These are phyloP conservation scores for Funneliformis caledonium DNA, from an alignment of 371 early-diverging fungal species.

Conservation along the genomic window DNA sequence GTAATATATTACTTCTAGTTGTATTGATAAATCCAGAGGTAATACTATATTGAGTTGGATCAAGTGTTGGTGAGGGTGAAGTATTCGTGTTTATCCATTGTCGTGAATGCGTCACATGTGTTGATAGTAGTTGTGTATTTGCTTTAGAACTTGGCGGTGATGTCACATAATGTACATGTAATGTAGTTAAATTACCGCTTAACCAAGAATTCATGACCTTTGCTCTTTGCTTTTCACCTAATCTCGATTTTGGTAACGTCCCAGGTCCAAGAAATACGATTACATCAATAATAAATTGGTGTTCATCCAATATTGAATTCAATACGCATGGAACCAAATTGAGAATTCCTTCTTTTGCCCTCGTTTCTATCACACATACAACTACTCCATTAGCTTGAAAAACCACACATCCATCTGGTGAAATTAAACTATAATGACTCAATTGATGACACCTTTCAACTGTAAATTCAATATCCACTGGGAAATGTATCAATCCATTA, in stretches of 20 bases:
- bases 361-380: constrained; percentile 59
- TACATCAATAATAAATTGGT: constrained; percentile 74
- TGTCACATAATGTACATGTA: constrained; percentile 31
- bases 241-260: constrained; percentile 63
- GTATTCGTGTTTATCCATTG: neutral
- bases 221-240: constrained; percentile 65
- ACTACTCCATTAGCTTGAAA: constrained; percentile 60
- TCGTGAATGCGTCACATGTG: neutral
- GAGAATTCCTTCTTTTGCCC: constrained; percentile 55
- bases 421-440: constrained; percentile 52
- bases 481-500: constrained; percentile 74
- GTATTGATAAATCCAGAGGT: neutral
- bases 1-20: neutral
- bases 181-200: neutral
- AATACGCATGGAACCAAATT: constrained; percentile 65
- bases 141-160: neutral
- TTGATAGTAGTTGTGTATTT: neutral
- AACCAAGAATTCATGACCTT: constrained; percentile 43
- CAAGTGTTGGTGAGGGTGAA: neutral
- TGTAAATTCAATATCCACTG: constrained; percentile 73
- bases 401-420: constrained; percentile 60
- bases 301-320: constrained; percentile 71
- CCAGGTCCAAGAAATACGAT: constrained; percentile 69
- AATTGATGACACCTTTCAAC: constrained; percentile 58
- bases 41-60: neutral